Evolutionary conservation across 2,329 filamentous ascomycete genomes (phyloP), one percentile per base, ranked within the genome.

Genomic region (Clarireedia paspali): DNA sequence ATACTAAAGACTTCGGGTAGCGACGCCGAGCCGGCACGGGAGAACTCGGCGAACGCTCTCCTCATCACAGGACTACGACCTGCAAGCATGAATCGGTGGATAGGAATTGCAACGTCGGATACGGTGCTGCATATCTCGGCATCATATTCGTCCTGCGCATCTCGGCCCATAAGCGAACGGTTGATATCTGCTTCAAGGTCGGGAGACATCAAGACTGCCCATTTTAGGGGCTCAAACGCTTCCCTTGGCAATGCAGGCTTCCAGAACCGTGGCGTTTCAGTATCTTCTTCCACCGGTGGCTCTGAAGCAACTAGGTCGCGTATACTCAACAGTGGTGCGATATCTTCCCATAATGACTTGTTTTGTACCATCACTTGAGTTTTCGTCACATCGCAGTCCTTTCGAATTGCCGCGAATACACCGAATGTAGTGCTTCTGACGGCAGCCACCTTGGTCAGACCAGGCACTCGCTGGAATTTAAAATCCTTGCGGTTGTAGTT

Each of bases 381-480:
- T 51, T 82, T 84, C 55, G 91, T 89, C 27, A 95, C 84, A 66
- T 91, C 84, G 60, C 85, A 89, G 64, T 96, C 91, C 66, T 87
- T 87, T 47, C 94, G 84, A 47, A 96, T 81, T 3, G 90, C 91
- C 36, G 90, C 88, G 74, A 92, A 97, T 0, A 92, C 89, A 4
- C 94, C 94, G 71, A 89, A 95, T 0, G 87, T 82, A 36, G 94
- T 97, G 63, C 91, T 92, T 62, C 91, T 81, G 6, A 97, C 91
- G 3, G 85, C 85, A 34, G 87, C 80, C 14, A 95, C 89, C 38
- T 91, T 85, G 1, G 90, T 96, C 55, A 99, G 81, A 44, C 88
- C 91, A 1, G 94, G 87, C 7, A 99, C 84, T 56, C 94, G 85
- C 65, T 92, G 85, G 63, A 97, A 99, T 69, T 99, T 99, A 75